phyloP scores from a whole-genome alignment of 2,329 filamentous ascomycete species.

The Botryosphaeria agaves region DNA sequence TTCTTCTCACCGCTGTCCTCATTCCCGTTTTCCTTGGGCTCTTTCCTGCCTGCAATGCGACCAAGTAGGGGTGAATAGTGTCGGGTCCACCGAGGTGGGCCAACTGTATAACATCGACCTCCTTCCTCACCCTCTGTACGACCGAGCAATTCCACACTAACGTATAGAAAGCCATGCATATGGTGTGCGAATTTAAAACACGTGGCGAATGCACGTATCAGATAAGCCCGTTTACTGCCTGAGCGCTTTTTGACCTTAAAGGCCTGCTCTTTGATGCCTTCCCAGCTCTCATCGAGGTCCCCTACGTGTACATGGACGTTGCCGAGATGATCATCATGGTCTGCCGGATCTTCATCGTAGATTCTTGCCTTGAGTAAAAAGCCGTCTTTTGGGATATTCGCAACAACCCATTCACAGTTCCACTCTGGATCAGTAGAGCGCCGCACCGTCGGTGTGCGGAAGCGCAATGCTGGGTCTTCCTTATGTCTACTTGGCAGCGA shows the following conservation, averaged over 20 bases:
- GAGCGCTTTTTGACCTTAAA: constrained; percentile 68
- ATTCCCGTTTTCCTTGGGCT: constrained; percentile 28
- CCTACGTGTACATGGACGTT: constrained; percentile 59
- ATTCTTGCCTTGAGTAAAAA: constrained; percentile 74
- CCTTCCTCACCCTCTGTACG: constrained; percentile 47
- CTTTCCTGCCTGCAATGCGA: constrained; percentile 50
- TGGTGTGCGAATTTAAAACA: constrained; percentile 43
- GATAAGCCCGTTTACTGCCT: constrained; percentile 74
- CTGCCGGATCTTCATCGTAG: constrained; percentile 77
- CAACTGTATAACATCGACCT: constrained; percentile 61
- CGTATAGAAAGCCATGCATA: constrained; percentile 50
- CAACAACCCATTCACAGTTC: constrained; percentile 76
- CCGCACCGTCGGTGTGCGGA: constrained; percentile 62
- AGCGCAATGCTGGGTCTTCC: constrained; percentile 59
- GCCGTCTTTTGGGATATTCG: constrained; percentile 64
- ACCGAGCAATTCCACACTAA: constrained; percentile 67
- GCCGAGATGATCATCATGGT: constrained; percentile 75
- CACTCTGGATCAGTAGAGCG: constrained; percentile 58
- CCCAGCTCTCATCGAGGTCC: constrained; percentile 46
- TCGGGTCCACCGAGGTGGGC: constrained; percentile 58
- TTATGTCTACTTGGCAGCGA: constrained; percentile 61
- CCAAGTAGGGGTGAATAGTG: constrained; percentile 86
- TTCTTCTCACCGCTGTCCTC: constrained; percentile 22
- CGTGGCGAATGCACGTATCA: constrained; percentile 50
- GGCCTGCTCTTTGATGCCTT: constrained; percentile 43